Base-by-base conservation (phyloP, 2,329 filamentous ascomycete genomes). In the Clonostachys byssicola region DNA sequence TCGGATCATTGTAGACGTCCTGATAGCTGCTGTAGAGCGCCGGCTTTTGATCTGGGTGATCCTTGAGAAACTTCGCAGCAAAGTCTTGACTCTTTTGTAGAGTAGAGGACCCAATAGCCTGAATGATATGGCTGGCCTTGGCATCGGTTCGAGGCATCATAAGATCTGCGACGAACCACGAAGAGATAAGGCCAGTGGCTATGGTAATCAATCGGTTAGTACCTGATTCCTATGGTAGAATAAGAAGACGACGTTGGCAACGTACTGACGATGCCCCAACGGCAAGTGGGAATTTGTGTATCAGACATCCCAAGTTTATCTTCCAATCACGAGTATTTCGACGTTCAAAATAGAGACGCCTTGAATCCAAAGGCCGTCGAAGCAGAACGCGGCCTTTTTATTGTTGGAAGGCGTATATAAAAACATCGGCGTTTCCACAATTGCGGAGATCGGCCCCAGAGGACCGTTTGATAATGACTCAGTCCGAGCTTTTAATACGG, bases 141-240 rank as follows among this genome's bases (percentile, higher is more conserved):
- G 64, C 60, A 36, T 66, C 58, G 4, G 56, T 30, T 12, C 70
- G 60, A 7, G 61, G 49, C n/a, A 70, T 53, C 8, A 66, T 49
- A 4, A 75, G 56, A 49, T 75, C 71, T 6, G 55, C 53, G 0
- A 73, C 67, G 50, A 74, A 74, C 70, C 69, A 74, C 12, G 64
- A 68, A 2, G 69, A 69, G 42, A 75, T 73, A 41, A 67, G 55
- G 14, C 72, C 72, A 1, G 69, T 72, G 38, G 42, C 42, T 33
- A 23, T 17, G 12, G 4, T 12, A 17, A 8, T 23, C 23, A 17
- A 8, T 23, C 23, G 23, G 23, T 23, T 23, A 23, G 23, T 23
- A 8, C 2, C 8, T 23, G 23, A 23, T 23, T 23, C 3, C 23
- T 23, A 8, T 8, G 23, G 7, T 9, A 23, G 23, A 23, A n/a